A percentile compares a stretch with the other conserved stretches of the same genome.
These are phyloP conservation scores for Cystobasidiaceae sp. DNA, from an alignment of 1,284 basidiomycete genomes.

Conservation along the genomic window DNA sequence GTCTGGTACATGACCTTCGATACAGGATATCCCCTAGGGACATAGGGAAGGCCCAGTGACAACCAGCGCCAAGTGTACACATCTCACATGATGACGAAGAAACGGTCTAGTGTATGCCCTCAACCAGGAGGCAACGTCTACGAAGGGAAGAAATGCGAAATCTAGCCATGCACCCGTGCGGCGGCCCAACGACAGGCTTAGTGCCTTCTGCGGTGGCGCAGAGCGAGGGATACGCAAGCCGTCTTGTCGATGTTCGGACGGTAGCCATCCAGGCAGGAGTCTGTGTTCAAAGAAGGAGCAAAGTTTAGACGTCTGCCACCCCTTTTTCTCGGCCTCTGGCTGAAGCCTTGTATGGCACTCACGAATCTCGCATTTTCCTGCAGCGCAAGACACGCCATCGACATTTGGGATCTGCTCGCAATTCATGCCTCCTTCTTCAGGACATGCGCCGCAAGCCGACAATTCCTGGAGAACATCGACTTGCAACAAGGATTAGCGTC, in stretches of 20 bases:
- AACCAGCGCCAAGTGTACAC: background rate
- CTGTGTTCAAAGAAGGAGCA: background rate
- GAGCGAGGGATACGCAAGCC: background rate
- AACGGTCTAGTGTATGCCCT: background rate
- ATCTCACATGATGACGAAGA: background rate
- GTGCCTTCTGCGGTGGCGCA: conserved; percentile 7
- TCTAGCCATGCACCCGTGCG: background rate
- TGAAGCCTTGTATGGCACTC: background rate
- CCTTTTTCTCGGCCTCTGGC: background rate
- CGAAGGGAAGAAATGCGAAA: background rate
- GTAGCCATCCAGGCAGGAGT: conserved; percentile 25
- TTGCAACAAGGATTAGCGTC: background rate
- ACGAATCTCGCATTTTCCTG: conserved; percentile 28
- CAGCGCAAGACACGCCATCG: conserved; percentile 20
- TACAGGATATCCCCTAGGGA: no score
- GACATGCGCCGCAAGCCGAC: conserved; percentile 21
- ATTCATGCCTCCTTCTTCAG: conserved; percentile 25
- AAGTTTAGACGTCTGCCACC: background rate
- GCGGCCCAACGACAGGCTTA: background rate
- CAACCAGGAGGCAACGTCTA: background rate
- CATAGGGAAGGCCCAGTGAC: no score
- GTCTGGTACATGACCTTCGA: no score
- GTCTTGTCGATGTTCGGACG: conserved; percentile 18
- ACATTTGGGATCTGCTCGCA: conserved; percentile 25
- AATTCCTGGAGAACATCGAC: conserved; percentile 26